Evolutionary conservation across 495 filamentous ascomycete genomes (phyloP).

Genomic region (Pyrenula aspistea): DNA sequence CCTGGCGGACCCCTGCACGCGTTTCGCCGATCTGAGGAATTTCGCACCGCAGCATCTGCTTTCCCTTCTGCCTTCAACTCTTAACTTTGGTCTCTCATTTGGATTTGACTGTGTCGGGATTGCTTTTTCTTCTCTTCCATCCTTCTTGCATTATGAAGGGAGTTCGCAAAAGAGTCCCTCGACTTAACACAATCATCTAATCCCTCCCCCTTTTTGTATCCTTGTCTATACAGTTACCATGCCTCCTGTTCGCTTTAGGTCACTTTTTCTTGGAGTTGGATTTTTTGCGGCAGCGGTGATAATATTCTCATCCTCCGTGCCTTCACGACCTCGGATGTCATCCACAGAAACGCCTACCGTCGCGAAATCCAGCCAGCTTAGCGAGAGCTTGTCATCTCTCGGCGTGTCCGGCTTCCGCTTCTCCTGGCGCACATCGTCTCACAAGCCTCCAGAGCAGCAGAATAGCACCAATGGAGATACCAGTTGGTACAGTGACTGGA

Average conservation of each 20-base stretch:
- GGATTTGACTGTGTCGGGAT: background rate
- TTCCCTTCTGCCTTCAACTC: background rate
- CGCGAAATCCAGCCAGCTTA: background rate
- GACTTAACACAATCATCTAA: too few species aligned
- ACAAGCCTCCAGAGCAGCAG: conserved; percentile 65
- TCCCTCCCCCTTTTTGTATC: too few species aligned
- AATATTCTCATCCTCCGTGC: background rate
- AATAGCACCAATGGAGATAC: conserved; percentile 68
- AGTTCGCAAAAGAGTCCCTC: too few species aligned
- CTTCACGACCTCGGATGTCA: background rate
- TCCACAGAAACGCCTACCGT: background rate
- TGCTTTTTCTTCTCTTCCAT: background rate
- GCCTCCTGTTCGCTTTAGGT: background rate
- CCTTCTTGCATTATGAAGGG: too few species aligned
- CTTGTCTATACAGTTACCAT: background rate
- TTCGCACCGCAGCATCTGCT: background rate
- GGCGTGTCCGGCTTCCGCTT: conserved; percentile 10
- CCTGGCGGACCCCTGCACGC: background rate
- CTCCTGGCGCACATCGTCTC: conserved; percentile 56
- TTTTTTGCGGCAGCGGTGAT: background rate
- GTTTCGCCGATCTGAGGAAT: background rate
- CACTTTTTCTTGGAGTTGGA: background rate
- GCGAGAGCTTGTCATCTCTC: background rate
- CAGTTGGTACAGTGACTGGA: conserved; percentile 79
- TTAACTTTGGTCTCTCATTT: background rate